phyloP scores from a whole-genome alignment of 306 rosid species.

The Hippophae gyantsensis region DNA sequence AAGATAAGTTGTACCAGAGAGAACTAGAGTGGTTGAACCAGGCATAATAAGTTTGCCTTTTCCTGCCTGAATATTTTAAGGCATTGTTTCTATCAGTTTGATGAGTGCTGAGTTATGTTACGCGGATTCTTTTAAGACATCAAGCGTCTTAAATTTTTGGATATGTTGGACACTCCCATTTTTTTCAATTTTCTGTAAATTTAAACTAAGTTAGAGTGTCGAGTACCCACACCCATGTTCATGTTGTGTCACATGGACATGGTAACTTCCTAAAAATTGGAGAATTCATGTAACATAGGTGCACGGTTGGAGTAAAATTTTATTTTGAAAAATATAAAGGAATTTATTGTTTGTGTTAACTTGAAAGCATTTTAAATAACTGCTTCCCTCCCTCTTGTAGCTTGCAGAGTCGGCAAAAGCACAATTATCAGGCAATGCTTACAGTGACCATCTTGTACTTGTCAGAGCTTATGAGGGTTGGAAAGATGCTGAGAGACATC shows the following conservation, averaged over 20 bases:
- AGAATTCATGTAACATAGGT: too few relatives aligned
- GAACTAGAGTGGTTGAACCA: too few relatives aligned
- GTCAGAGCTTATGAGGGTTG: slow-evolving; percentile 84
- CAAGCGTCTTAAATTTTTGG: too few relatives aligned
- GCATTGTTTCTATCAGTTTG: not conserved
- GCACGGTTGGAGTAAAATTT: not conserved
- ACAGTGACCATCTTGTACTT: slow-evolving; percentile 89
- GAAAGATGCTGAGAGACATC: slow-evolving; percentile 65
- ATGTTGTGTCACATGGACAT: too few relatives aligned
- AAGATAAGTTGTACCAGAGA: too few relatives aligned
- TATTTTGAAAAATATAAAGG: not conserved
- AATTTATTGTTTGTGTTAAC: not conserved
- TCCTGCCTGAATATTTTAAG: not conserved
- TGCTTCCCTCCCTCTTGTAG: slow-evolving; percentile 24
- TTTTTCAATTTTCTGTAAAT: too few relatives aligned
- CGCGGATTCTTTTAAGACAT: too few relatives aligned
- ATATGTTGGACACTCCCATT: too few relatives aligned
- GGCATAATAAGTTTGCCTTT: too few relatives aligned
- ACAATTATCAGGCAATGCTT: slow-evolving; percentile 41
- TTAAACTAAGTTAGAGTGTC: too few relatives aligned
- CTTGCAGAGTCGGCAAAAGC: slow-evolving; percentile 41
- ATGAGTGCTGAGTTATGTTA: not conserved
- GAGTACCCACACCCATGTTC: too few relatives aligned
- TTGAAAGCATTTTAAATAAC: slow-evolving; percentile 1
- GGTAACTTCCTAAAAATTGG: too few relatives aligned